A percentile compares a stretch with the other conserved stretches of the same genome.
Conservation (phyloP, 2,329 filamentous ascomycete species). For the Lojkania enalia region DNA sequence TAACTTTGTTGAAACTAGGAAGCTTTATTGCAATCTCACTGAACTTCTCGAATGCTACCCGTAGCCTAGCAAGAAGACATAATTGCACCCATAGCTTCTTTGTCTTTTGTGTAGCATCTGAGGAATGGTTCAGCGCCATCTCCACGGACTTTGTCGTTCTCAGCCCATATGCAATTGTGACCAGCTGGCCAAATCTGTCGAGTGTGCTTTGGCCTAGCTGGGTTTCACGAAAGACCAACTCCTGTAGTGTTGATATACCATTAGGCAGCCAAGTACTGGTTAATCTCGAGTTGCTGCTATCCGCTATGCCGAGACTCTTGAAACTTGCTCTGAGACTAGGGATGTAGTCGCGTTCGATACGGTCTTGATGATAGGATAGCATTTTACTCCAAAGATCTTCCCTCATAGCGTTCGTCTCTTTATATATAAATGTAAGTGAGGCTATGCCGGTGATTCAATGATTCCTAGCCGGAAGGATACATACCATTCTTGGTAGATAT, state of each 20-base stretch:
- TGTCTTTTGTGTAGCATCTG: slow-evolving; percentile 21
- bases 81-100: slow-evolving; percentile 24
- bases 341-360: slow-evolving; percentile 24
- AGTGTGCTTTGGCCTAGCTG: slow-evolving; percentile 12
- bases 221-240: slow-evolving; percentile 6
- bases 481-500: no score
- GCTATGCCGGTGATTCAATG: no score
- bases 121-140: slow-evolving; percentile 18
- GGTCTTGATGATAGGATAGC: slow-evolving; percentile 22
- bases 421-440: slow-evolving; percentile 10
- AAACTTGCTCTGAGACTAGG: slow-evolving; percentile 25
- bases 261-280: no score
- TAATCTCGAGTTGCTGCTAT: no score
- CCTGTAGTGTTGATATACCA: not conserved
- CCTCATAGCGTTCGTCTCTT: slow-evolving; percentile 13
- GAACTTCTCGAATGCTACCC: slow-evolving; percentile 25
- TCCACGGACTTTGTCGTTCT: slow-evolving; percentile 19
- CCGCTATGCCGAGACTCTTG: slow-evolving; percentile 17
- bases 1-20: slow-evolving; percentile 22
- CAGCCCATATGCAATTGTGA: slow-evolving; percentile 17
- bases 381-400: slow-evolving; percentile 22
- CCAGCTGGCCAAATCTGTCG: slow-evolving; percentile 11
- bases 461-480: no score
- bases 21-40: slow-evolving; percentile 22
- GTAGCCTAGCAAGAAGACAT: slow-evolving; percentile 24